phyloP scores from a whole-genome alignment of 371 early-diverging fungal genomes.

The Cokeromyces recurvatus region DNA sequence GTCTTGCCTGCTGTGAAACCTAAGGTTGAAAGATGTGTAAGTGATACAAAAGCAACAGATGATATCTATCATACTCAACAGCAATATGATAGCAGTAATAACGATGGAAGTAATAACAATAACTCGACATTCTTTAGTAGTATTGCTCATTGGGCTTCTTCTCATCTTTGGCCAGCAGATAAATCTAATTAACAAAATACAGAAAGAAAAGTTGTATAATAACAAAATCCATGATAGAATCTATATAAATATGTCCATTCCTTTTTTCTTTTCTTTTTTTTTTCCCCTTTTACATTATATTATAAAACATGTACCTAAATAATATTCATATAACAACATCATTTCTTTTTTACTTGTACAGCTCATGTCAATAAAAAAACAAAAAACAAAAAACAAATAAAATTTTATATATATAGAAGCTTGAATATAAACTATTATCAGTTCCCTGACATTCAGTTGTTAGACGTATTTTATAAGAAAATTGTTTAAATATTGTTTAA shows the following conservation, averaged over 20 bases:
- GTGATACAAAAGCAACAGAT: not conserved
- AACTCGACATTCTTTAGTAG: slow-evolving; percentile 11
- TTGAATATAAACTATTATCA: too few species aligned
- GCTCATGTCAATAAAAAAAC: too few species aligned
- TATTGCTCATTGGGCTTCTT: slow-evolving; percentile 29
- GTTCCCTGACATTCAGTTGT: too few species aligned
- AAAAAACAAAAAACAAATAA: too few species aligned
- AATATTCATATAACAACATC: too few species aligned
- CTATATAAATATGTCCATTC: not conserved
- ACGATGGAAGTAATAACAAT: not conserved
- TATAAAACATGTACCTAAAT: too few species aligned
- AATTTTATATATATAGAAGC: too few species aligned
- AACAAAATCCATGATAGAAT: too few species aligned
- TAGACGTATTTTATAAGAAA: too few species aligned
- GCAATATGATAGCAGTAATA: not conserved
- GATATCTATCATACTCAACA: slow-evolving; percentile 1
- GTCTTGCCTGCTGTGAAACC: not conserved
- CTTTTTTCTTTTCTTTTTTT: not conserved
- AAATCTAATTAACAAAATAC: not conserved
- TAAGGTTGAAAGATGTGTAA: not conserved
- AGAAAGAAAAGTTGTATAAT: not conserved
- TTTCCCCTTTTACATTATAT: not conserved
- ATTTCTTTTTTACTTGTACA: too few species aligned
- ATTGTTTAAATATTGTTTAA: too few species aligned
- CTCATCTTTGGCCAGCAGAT: slow-evolving; percentile 19